Base-by-base conservation (phyloP, 768 basidiomycete species). In the Rhizopogon vesiculosus region DNA sequence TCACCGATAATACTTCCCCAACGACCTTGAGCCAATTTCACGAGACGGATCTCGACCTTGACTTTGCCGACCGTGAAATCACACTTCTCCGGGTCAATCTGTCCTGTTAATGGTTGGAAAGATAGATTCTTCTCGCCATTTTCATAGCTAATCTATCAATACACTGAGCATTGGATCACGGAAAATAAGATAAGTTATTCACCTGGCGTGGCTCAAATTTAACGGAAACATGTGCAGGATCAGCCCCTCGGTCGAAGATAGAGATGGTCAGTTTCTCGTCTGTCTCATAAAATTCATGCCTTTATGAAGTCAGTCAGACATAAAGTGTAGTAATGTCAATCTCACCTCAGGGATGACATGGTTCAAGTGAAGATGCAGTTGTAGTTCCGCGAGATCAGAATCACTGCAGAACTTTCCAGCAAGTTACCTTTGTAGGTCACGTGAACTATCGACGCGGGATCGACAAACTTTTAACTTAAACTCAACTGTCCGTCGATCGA, bases 211-310 rank as follows among this genome's bases (percentile, higher is more conserved):
- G 77, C 56, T 84, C 80, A 58, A 93, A 86, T 39, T 75, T 67
- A 62, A 93, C 70, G 15, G 74, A 75, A 50, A 91, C 81, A 61
- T 81, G 69, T 25, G 72, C 77, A 13, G 86, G 80, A 68, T 91
- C 84, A 41, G 83, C 90, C 61, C 83, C 83, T 61, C 83, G 82
- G 72, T 93, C 86, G 64, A 92, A 93, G 64, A 93, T 76, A 54
- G 88, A 86, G 63, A 93, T 67, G 18, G 76, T 87, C 54, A 92
- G 66, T 59, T 66, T 77, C 57, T 92, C 88, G 61, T 93, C 91
- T 12, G 85, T 88, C 72, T 93, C 91, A 70, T 93, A 93, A 69
- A 88, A 93, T 69, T 91, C 90, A 74, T 93, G 85, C 69, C 90
- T 91, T 35, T 19, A 29, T 39, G 29, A 22, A 25, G 42, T 50